Conservation (phyloP, 2,329 filamentous ascomycete genomes). For the Calonectria fujianensis region DNA sequence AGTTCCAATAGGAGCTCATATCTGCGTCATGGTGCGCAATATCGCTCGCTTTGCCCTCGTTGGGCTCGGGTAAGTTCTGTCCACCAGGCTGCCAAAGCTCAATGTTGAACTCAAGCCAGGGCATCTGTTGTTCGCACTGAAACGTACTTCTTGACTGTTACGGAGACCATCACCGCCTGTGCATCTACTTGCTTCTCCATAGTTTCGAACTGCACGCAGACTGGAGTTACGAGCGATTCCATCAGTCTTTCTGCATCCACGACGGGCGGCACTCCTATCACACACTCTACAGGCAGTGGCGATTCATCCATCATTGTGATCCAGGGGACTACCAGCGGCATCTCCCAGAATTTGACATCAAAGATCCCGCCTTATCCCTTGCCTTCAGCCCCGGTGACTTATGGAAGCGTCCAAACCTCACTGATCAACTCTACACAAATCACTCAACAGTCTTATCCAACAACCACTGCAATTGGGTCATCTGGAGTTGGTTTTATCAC, state of each 20-base stretch:
- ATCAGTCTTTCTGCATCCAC: not conserved
- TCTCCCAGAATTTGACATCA: not conserved
- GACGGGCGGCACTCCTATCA: not conserved
- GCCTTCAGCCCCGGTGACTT: not conserved
- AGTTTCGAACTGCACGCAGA: conserved; percentile 49
- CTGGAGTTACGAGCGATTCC: conserved; percentile 32
- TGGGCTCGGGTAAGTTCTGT: conserved; percentile 54
- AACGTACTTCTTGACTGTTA: conserved; percentile 57
- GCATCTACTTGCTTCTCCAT: conserved; percentile 53
- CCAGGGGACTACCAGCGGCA: not conserved
- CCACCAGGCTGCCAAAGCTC: not conserved
- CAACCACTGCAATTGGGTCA: not conserved
- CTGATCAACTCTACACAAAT: not conserved
- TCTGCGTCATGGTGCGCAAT: conserved; percentile 49
- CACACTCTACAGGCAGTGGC: not conserved
- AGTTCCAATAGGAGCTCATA: conserved; percentile 1
- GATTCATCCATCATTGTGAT: conserved; percentile 13
- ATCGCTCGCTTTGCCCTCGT: conserved; percentile 53
- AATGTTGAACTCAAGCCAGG: conserved; percentile 48
- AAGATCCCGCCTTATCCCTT: not conserved
- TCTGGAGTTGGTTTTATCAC: not conserved
- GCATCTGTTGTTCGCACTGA: conserved; percentile 51
- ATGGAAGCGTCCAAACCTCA: not conserved
- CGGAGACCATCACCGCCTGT: conserved; percentile 57
- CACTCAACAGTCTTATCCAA: not conserved